Conservation (phyloP, 371 early-diverging fungal genomes). For the Cokeromyces recurvatus region DNA sequence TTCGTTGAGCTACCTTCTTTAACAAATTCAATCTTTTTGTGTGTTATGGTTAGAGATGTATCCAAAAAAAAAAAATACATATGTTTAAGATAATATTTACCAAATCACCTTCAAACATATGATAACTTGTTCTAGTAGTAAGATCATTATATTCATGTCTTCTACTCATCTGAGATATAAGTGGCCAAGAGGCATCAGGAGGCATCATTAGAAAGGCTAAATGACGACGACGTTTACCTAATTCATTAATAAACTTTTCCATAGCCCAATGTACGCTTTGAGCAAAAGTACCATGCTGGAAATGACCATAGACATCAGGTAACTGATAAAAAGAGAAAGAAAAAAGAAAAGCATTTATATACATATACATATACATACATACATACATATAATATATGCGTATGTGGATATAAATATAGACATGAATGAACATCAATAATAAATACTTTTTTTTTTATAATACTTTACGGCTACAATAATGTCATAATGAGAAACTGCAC, state of each 20-base stretch:
- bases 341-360: too few species aligned
- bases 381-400: too few species aligned
- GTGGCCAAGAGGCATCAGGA: slow-evolving; percentile 77
- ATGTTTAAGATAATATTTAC: too few species aligned
- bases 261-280: slow-evolving; percentile 64
- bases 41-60: too few species aligned
- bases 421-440: too few species aligned
- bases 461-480: slow-evolving; percentile 41
- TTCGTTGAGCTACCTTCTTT: slow-evolving; percentile 56
- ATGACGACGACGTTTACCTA: slow-evolving; percentile 52
- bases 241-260: slow-evolving; percentile 58
- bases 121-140: slow-evolving; percentile 52
- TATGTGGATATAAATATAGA: too few species aligned
- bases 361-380: too few species aligned
- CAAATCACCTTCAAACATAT: slow-evolving; percentile 56
- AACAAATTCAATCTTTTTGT: slow-evolving; percentile 61
- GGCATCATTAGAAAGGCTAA: slow-evolving; percentile 62
- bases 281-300: slow-evolving; percentile 41
- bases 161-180: slow-evolving; percentile 73
- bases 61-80: too few species aligned
- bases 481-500: slow-evolving; percentile 47
- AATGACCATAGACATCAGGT: slow-evolving; percentile 48
- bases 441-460: neutral
- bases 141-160: slow-evolving; percentile 72
- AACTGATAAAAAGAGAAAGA: slow-evolving; percentile 14